phyloP scores from a whole-genome alignment of 139 green algal genomes.

The Coelastrella sp. region DNA sequence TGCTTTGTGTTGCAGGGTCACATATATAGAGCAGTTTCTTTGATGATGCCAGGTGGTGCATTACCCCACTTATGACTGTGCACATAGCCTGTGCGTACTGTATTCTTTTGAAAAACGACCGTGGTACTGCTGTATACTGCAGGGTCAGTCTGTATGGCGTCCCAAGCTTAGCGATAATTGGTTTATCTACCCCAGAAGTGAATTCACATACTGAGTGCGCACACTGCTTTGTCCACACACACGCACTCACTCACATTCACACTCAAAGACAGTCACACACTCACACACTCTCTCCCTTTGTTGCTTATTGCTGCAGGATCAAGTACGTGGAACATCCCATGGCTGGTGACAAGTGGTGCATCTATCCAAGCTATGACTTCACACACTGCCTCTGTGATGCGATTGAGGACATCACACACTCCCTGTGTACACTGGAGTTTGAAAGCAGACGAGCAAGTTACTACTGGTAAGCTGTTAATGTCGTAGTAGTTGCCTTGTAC shows the following conservation, averaged over 20 bases:
- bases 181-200: constrained; percentile 97
- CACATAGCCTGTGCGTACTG: no score
- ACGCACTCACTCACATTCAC: no score
- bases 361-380: constrained; percentile 99
- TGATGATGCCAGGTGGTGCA: constrained; percentile 93
- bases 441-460: constrained; percentile 91
- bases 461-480: constrained; percentile 88
- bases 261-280: no score
- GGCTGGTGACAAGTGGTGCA: constrained; percentile 94
- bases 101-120: no score
- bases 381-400: constrained; percentile 98
- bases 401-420: constrained; percentile 99
- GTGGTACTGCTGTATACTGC: constrained; percentile 67
- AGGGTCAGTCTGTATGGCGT: constrained; percentile 94
- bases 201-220: neutral
- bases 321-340: constrained; percentile 95
- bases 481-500: neutral
- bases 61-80: constrained; percentile 89
- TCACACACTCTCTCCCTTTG: no score
- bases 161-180: constrained; percentile 91
- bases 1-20: no score
- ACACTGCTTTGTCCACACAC: constrained; percentile 24
- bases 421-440: constrained; percentile 62
- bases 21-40: constrained; percentile 90
- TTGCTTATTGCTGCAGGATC: constrained; percentile 85